phyloP scores from a whole-genome alignment of 1,139 yeast genomes.

The Blastobotrys illinoisensis region DNA sequence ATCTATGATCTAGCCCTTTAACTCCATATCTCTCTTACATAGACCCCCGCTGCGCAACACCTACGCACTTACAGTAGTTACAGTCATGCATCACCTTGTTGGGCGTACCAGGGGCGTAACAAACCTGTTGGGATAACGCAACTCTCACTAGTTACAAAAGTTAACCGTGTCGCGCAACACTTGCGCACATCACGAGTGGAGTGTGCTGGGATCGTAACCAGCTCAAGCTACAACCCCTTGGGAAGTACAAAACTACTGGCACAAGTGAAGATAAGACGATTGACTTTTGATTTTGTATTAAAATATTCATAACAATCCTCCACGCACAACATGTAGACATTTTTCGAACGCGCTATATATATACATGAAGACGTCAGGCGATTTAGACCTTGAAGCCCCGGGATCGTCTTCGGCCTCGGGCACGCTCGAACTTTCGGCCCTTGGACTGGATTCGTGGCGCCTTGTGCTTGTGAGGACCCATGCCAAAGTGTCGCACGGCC shows the following conservation, averaged over 20 bases:
- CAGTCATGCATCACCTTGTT: too few relatives aligned
- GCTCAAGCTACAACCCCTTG: too few relatives aligned
- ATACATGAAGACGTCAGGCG: not conserved
- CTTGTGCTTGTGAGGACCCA: conserved; percentile 99
- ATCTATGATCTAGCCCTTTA: too few relatives aligned
- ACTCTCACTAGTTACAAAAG: too few relatives aligned
- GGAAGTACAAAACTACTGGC: too few relatives aligned
- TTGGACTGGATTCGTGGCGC: conserved; percentile 97
- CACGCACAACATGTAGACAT: not conserved
- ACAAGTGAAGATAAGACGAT: not conserved
- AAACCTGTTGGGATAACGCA: too few relatives aligned
- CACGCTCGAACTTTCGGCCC: conserved; percentile 99
- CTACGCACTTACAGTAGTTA: too few relatives aligned
- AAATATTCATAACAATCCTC: not conserved
- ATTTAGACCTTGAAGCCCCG: conserved; percentile 99
- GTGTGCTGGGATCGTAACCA: not conserved
- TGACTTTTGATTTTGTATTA: not conserved
- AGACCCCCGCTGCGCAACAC: too few relatives aligned
- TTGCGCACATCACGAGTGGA: too few relatives aligned
- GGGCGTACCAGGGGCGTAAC: too few relatives aligned
- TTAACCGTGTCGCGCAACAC: too few relatives aligned
- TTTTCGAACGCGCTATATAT: not conserved
- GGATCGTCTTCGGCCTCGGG: conserved; percentile 99
- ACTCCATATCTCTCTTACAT: too few relatives aligned
- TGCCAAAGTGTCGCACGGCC: conserved; percentile 99